Conservation (phyloP, 2,329 filamentous ascomycete genomes). For the Aureobasidium sp. region DNA sequence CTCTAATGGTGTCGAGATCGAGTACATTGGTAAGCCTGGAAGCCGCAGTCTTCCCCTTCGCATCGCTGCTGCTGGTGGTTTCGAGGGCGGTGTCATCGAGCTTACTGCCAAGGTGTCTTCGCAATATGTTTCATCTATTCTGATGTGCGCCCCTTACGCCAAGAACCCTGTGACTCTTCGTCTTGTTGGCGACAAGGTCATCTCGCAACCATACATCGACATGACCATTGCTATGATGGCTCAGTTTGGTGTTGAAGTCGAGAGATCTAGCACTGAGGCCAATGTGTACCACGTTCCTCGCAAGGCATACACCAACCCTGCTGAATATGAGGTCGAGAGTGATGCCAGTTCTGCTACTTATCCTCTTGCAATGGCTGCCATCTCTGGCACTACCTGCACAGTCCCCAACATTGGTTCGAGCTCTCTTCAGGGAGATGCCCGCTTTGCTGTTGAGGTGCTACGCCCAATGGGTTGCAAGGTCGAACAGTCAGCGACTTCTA, state of each 20-base stretch:
- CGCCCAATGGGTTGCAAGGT: slow-evolving; percentile 91
- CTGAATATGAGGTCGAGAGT: slow-evolving; percentile 86
- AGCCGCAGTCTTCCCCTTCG: slow-evolving; percentile 79
- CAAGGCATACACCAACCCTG: slow-evolving; percentile 73
- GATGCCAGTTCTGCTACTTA: slow-evolving; percentile 98
- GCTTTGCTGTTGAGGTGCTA: slow-evolving; percentile 85
- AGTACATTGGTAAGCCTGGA: slow-evolving; percentile 75
- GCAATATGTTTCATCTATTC: slow-evolving; percentile 95
- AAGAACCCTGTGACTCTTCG: slow-evolving; percentile 87
- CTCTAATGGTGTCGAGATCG: slow-evolving; percentile 77
- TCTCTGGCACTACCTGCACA: slow-evolving; percentile 91
- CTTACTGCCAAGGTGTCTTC: slow-evolving; percentile 93
- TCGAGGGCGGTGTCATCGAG: slow-evolving; percentile 81
- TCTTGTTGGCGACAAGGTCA: slow-evolving; percentile 91
- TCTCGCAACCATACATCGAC: slow-evolving; percentile 94
- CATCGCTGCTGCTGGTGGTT: slow-evolving; percentile 74
- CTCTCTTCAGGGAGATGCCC: slow-evolving; percentile 89
- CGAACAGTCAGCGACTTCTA: slow-evolving; percentile 74
- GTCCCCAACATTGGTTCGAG: slow-evolving; percentile 91
- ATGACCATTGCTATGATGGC: slow-evolving; percentile 99
- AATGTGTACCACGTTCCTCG: slow-evolving; percentile 93
- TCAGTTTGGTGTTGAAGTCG: slow-evolving; percentile 77
- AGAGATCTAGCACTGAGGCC: slow-evolving; percentile 66
- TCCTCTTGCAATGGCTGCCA: slow-evolving; percentile 85
- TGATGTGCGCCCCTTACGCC: slow-evolving; percentile 96